Evolutionary conservation across 176 grass and related monocot genomes (phyloP), one percentile per base, ranked within the genome.

Genomic region (Phoenix roebelenii): DNA sequence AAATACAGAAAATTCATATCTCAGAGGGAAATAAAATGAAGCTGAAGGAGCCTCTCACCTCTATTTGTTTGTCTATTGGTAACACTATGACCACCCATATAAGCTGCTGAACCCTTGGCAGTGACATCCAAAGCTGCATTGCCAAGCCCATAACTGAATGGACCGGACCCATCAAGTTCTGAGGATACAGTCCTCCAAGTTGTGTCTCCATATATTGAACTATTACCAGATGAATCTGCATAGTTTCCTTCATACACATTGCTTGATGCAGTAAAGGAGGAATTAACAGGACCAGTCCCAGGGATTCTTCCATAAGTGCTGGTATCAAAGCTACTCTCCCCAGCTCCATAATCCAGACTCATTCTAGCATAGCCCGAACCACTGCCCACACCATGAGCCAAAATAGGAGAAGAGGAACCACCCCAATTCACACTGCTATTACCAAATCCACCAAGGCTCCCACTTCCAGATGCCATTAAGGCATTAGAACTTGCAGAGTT

Each of bases 101-200:
- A 82, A 82, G 62, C 57, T 70, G 64, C 68, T 67, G 85, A 80
- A 49, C 60, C 65, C 54, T 77, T 69, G 55, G 72, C 60, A 64
- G 65, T 80, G 51, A 79, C 71, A 80, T 79, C 82, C 48, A 69
- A 75, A 70, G 77, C 66, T 44, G 71, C 60, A 83, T 85, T 77
- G 71, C 79, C 79, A 80, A 85, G 79, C 52, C 80, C 83, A 80
- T 77, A 73, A 76, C 66, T 69, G 64, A 89, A 84, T 77, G 81
- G 77, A 51, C 62, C 22, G 67, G 85, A 77, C 20, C 76, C 80
- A 63, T 89, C 74, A 26, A 81, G 63, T 69, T 80, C 80, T 48
- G 85, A 84, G 74, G 85, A 80, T 7, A 69, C 23, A 51, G 83
- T 77, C 56, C 72, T 73, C 85, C 85, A 89, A 7, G 85, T 81